A percentile compares a stretch with the other conserved stretches of the same genome.
Evolutionary conservation across 2,329 filamentous ascomycete species (phyloP).

Genomic region (Aspergillus udagawae): DNA sequence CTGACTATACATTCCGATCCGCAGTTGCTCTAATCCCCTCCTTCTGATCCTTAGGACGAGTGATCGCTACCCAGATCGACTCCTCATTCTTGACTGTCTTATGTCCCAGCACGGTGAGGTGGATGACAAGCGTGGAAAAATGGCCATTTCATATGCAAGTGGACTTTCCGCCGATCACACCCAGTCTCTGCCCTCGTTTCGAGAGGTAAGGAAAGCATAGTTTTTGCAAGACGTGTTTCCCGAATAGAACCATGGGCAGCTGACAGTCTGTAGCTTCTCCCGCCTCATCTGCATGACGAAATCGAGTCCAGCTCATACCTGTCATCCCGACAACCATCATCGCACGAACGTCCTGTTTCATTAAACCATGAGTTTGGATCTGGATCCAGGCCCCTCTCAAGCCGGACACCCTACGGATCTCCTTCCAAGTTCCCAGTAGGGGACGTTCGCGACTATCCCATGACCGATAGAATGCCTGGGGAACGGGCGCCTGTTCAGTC

Average conservation of each 20-base stretch:
- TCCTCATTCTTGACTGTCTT: conserved; percentile 18
- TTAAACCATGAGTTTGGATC: conserved; percentile 26
- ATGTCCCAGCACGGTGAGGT: conserved; percentile 33
- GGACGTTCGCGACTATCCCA: conserved; percentile 25
- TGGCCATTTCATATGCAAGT: conserved; percentile 38
- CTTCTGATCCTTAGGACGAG: background rate
- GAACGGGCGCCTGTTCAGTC: conserved; percentile 20
- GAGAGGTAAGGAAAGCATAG: conserved; percentile 28
- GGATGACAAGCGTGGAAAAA: conserved; percentile 32
- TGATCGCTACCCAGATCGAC: background rate
- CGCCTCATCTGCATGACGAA: conserved; percentile 39
- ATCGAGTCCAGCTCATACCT: conserved; percentile 38
- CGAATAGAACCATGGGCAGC: background rate
- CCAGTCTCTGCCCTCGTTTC: conserved; percentile 36
- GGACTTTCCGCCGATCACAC: conserved; percentile 29
- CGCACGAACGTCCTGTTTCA: conserved; percentile 28
- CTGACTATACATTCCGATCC: background rate
- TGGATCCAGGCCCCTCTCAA: conserved; percentile 27
- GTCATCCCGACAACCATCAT: conserved; percentile 23
- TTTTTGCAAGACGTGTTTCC: background rate
- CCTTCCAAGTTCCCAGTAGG: conserved; percentile 20
- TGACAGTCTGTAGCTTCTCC: conserved; percentile 30
- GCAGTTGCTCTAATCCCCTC: conserved; percentile 1
- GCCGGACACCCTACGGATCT: conserved; percentile 14
- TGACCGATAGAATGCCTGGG: conserved; percentile 14